phyloP scores from a whole-genome alignment of 768 basidiomycete genomes.

The Phlebiopsis gigantea region DNA sequence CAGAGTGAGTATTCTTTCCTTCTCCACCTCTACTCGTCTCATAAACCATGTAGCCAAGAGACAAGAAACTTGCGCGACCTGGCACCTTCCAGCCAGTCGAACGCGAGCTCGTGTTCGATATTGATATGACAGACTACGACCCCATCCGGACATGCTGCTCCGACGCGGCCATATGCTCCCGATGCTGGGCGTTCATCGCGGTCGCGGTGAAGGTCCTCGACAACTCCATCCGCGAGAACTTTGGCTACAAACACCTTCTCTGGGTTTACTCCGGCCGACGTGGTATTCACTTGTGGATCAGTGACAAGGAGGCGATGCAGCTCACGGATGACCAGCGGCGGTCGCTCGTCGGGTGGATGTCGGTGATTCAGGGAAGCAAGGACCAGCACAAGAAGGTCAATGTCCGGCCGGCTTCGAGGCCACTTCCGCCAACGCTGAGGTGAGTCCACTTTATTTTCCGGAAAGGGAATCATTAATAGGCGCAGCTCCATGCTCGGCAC shows the following conservation, averaged over 20 bases:
- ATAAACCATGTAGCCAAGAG: slow-evolving; percentile 59
- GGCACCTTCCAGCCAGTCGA: slow-evolving; percentile 63
- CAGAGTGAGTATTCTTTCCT: slow-evolving; percentile 47
- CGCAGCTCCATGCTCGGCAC: slow-evolving; percentile 32
- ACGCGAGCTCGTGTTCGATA: slow-evolving; percentile 97
- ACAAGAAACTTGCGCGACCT: slow-evolving; percentile 79
- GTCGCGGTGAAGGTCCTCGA: slow-evolving; percentile 89
- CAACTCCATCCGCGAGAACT: slow-evolving; percentile 73
- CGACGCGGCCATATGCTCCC: slow-evolving; percentile 82
- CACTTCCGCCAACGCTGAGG: slow-evolving; percentile 72
- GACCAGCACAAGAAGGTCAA: slow-evolving; percentile 82
- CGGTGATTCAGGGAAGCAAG: slow-evolving; percentile 76
- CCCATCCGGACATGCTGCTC: slow-evolving; percentile 92
- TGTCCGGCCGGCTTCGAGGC: slow-evolving; percentile 42
- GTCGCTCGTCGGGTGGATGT: slow-evolving; percentile 82
- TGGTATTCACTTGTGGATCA: slow-evolving; percentile 98
- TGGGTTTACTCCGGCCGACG: slow-evolving; percentile 99
- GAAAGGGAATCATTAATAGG: background rate
- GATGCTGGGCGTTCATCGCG: slow-evolving; percentile 94
- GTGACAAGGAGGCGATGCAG: slow-evolving; percentile 80
- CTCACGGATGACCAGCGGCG: slow-evolving; percentile 89
- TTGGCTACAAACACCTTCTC: slow-evolving; percentile 83
- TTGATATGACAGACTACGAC: slow-evolving; percentile 99
- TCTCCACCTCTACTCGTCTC: slow-evolving; percentile 3
- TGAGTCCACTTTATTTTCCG: slow-evolving; percentile 24